phyloP scores from a whole-genome alignment of 139 green algal species.

The Pedinophyceae sp. region DNA sequence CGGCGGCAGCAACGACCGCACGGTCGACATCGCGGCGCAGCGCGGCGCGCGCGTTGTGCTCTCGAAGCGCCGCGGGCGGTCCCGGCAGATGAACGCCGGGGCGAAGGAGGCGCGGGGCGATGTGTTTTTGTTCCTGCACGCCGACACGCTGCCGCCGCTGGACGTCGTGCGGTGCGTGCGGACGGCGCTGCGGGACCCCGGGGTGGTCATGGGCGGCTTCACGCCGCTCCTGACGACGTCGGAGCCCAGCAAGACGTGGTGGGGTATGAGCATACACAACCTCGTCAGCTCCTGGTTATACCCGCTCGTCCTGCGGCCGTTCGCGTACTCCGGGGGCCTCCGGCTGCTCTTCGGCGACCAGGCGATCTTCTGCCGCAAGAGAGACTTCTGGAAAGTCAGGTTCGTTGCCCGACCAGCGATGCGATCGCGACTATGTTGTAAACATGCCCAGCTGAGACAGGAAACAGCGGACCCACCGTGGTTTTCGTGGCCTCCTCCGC shows the following conservation, averaged over 20 bases:
- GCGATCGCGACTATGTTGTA: no score
- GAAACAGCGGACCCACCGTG: no score
- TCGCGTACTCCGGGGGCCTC: constrained; percentile 12
- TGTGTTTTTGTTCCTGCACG: constrained; percentile 36
- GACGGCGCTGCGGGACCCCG: constrained; percentile 6
- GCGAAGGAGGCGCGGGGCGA: constrained; percentile 20
- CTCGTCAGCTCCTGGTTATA: constrained; percentile 18
- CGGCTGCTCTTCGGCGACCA: constrained; percentile 30
- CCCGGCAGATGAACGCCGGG: constrained; percentile 61
- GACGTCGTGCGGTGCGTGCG: constrained; percentile 27
- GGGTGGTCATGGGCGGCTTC: constrained; percentile 38
- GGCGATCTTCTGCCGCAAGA: constrained; percentile 34
- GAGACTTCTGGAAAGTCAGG: constrained; percentile 30
- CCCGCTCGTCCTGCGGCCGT: constrained; percentile 30
- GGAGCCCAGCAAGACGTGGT: constrained; percentile 15
- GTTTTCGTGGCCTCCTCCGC: no score
- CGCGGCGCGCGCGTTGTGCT: neutral
- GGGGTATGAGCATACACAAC: constrained; percentile 34
- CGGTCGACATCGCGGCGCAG: neutral
- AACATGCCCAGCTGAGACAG: no score
- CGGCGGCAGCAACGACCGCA: constrained; percentile 40
- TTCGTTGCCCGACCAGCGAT: no score
- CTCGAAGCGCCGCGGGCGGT: constrained; percentile 18
- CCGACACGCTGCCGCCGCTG: constrained; percentile 24
- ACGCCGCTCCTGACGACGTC: constrained; percentile 14